Base-by-base conservation (phyloP, 805 yeast genomes). In the Maudiozyma turicensis region DNA sequence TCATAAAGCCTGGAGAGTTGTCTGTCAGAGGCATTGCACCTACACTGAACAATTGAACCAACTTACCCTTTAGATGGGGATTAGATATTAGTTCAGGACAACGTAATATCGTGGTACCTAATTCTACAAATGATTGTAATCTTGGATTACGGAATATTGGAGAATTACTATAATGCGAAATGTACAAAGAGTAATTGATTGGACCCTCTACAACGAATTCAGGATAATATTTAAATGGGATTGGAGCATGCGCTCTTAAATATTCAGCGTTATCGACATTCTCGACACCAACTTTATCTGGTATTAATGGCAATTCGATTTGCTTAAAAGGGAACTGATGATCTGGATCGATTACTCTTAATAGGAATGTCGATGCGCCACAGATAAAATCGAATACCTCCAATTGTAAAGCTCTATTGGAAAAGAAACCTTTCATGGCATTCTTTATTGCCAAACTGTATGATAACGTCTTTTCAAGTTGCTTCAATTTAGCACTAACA, bases 1-100 rank as follows among this genome's bases (percentile, higher is more conserved):
- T 72, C 77, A 89, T 78, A 52, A 83, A 83, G 0, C 98, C 99
- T 2, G 86, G 82, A 28, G 70, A 68, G 31, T 73, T 69, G 32
- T 81, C 86, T 14, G 66, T 70, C 45, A 72, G 54, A 9, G 84
- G 83, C 54, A 78, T 69, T 0, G 86, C 71, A 0, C 98, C 98
- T 53, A 75, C 72, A 57, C 84, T 88, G 47, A 93, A 70, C 29
- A 87, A 74, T 63, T 91, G 96, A 20, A 87, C 84, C 46, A 93
- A 69, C 58, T 83, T 79, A 15, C 95, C 82, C 59, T 93, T 91
- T 70, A 93, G 74, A 70, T 93, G 96, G 0, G 99, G 99, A 60
- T 93, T 93, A 48, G 93, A 86, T 46, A 93, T 74, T 37, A 86
- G 63, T 62, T 86, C 93, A 1, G 93, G 90, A 61, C 93, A 85